phyloP scores from a whole-genome alignment of 345 rosid species.

The Dovyalis caffra region DNA sequence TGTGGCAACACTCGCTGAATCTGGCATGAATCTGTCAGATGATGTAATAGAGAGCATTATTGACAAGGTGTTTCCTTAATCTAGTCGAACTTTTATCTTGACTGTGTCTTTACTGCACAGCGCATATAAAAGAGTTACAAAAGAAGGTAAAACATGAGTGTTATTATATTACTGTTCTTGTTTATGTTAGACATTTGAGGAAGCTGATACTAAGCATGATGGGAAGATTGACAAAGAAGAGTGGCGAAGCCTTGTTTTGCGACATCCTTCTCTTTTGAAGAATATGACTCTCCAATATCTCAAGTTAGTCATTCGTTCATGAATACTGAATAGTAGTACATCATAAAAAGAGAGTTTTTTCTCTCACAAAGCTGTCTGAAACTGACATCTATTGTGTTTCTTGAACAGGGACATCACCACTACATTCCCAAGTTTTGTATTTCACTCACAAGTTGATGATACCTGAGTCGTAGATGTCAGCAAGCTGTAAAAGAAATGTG shows the following conservation, averaged over 20 bases:
- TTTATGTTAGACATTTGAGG: slow-evolving; percentile 81
- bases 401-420: slow-evolving; percentile 27
- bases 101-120: neutral
- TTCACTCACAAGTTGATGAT: slow-evolving; percentile 32
- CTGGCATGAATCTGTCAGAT: slow-evolving; percentile 31
- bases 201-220: slow-evolving; percentile 96
- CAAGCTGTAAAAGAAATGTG: neutral
- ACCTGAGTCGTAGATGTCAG: slow-evolving; percentile 4
- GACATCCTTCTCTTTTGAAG: slow-evolving; percentile 89
- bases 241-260: slow-evolving; percentile 91
- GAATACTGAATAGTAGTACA: neutral
- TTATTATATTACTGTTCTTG: neutral
- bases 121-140: neutral
- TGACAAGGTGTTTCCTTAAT: slow-evolving; percentile 19
- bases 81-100: neutral
- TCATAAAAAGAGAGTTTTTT: neutral
- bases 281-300: slow-evolving; percentile 39
- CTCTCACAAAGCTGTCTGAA: neutral
- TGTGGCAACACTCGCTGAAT: slow-evolving; percentile 35
- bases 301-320: slow-evolving; percentile 2
- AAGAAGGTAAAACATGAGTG: neutral
- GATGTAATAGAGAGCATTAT: slow-evolving; percentile 30
- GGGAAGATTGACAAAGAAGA: slow-evolving; percentile 95
- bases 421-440: slow-evolving; percentile 31
- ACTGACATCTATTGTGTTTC: neutral